phyloP scores from a whole-genome alignment of 1,284 basidiomycete species.

The Rhizoctonia solani region DNA sequence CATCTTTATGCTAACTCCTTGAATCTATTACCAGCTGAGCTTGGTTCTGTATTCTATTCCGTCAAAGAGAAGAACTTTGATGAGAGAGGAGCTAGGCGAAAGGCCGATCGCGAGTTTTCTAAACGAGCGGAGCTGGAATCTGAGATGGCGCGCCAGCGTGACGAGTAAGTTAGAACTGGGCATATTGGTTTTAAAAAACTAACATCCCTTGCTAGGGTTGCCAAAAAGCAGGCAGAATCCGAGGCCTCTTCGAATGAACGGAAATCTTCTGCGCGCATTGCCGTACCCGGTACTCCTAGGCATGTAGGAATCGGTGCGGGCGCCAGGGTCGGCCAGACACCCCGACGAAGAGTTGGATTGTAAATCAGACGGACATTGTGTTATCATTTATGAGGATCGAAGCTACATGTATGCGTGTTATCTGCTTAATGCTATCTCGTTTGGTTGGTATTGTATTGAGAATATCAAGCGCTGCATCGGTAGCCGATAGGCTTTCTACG shows the following conservation, averaged over 20 bases:
- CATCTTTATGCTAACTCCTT: not conserved
- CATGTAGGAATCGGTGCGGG: conserved; percentile 63
- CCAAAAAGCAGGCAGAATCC: conserved; percentile 68
- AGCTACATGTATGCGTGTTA: not conserved
- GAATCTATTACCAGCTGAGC: conserved; percentile 59
- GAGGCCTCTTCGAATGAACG: conserved; percentile 63
- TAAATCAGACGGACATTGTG: not conserved
- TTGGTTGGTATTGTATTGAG: not conserved
- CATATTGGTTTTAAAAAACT: conserved; percentile 19
- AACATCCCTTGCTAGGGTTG: conserved; percentile 52
- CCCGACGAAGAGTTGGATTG: conserved; percentile 48
- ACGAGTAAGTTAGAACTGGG: conserved; percentile 63
- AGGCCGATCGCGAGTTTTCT: conserved; percentile 85
- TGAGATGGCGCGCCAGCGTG: conserved; percentile 84
- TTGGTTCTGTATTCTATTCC: conserved; percentile 93
- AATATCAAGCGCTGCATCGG: not conserved
- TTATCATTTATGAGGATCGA: not conserved
- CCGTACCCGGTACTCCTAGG: conserved; percentile 78
- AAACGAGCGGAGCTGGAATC: conserved; percentile 87
- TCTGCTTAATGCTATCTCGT: not conserved
- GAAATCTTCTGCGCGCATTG: conserved; percentile 67
- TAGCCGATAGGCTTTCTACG: not conserved
- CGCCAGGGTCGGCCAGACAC: conserved; percentile 57
- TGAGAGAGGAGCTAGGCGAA: conserved; percentile 70
- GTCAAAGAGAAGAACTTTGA: conserved; percentile 96